These are phyloP conservation scores for Musa itinerans DNA, from an alignment of 176 grass and related monocot species.

Conservation along the genomic window DNA sequence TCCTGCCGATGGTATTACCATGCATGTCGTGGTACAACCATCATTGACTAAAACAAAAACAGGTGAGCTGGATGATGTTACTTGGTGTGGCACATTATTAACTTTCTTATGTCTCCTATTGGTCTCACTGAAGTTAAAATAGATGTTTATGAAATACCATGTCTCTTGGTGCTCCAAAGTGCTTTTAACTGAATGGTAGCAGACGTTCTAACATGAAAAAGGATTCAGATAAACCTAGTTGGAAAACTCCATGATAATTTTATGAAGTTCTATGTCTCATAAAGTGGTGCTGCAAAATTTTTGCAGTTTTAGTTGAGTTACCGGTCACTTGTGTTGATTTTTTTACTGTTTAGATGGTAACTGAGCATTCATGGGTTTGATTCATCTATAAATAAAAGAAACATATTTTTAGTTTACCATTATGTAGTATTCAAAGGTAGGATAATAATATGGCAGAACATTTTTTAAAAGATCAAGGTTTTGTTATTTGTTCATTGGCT, in stretches of 20 bases:
- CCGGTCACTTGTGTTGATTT: background rate
- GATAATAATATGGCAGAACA: no score
- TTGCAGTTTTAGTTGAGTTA: background rate
- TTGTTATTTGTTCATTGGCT: background rate
- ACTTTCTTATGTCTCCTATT: background rate
- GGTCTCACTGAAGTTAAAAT: background rate
- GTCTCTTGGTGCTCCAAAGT: background rate
- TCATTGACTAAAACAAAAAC: constrained; percentile 58
- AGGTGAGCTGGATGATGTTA: constrained; percentile 21
- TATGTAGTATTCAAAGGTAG: no score
- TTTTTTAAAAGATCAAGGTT: background rate
- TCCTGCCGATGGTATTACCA: constrained; percentile 49
- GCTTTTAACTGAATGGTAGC: background rate
- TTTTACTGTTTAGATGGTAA: background rate
- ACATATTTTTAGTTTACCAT: no score
- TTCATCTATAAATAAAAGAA: no score
- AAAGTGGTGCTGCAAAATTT: background rate
- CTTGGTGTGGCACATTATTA: background rate
- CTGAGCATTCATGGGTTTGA: background rate
- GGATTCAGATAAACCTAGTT: background rate
- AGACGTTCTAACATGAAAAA: background rate
- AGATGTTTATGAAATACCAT: background rate
- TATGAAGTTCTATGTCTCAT: background rate
- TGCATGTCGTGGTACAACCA: constrained; percentile 67
- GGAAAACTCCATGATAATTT: background rate